Base-by-base conservation (phyloP, 305 asterid species). In the Striga hermonthica region DNA sequence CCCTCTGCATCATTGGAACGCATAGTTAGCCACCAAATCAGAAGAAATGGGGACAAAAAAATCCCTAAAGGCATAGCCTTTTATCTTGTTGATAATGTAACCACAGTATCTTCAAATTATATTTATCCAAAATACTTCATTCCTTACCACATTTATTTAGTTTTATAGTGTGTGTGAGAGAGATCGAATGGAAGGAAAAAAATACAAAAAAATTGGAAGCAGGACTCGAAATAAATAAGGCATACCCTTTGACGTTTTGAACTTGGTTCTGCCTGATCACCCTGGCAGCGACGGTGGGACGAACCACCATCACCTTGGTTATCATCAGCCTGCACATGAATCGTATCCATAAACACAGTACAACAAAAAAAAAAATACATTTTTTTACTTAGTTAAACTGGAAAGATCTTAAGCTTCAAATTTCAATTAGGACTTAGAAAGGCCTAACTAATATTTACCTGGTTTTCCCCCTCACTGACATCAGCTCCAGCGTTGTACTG, bases 161-260 rank as follows among this genome's bases (percentile, higher is more conserved):
- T 58, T 41, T 43, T 14, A 11, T 60, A 28, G 35, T 39, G 15
- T 7, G 59, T 53, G n/a, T 0, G 12, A 9, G n/a, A 45, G 50
- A 45, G n/a, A 9, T 5, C 13, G n/a, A 45, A 45, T 7, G 47
- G 2, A 41, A 41, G 6, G 10, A 41, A 41, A 7, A 41, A 41
- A 41, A 41, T 41, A 41, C 6, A 14, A 52, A 49, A 49, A 6
- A 48, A 12, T 12, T 39, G 14, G 3, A 40, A 5, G 8, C n/a
- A 50, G 34, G 31, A 60, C 53, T 10, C 44, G 36, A 40, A 12
- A 74, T 14, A 47, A 45, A 38, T 1, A 56, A 36, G 34, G 0
- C 72, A 47, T 76, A 78, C 85, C 81, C 77, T 80, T 48, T 45
- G 78, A 39, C 85, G 82, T 66, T 80, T 80, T 39, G 77, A 38